These are phyloP conservation scores for Brassica balearica DNA, from an alignment of 441 rosid species.

Conservation along the genomic window DNA sequence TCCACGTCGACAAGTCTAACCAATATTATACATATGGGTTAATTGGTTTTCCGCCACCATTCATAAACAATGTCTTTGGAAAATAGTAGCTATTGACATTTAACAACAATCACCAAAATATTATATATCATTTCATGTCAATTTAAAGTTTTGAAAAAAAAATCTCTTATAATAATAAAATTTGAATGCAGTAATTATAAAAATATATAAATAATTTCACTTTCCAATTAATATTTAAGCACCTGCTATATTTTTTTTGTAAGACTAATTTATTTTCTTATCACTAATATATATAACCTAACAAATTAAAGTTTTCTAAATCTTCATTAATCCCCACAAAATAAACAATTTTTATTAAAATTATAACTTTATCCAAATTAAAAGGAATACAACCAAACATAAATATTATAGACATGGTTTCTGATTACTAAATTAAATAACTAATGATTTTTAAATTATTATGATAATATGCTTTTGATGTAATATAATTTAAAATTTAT, in stretches of 20 bases:
- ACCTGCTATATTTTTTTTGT: no score
- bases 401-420: neutral
- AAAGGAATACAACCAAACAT: no score
- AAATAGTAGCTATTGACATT: neutral
- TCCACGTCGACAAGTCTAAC: no score
- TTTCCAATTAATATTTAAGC: neutral
- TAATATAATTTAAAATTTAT: no score
- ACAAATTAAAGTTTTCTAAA: no score
- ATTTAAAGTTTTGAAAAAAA: neutral
- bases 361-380: neutral
- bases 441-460: no score
- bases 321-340: no score
- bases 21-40: neutral
- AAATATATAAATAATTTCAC: no score
- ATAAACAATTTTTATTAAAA: no score
- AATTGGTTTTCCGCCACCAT: neutral
- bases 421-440: neutral
- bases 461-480: neutral
- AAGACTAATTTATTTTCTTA: no score
- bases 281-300: no score
- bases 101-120: neutral
- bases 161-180: neutral
- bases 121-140: neutral
- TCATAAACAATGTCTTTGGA: neutral
- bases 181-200: neutral